A percentile compares a stretch with the other conserved stretches of the same genome.
Conservation (phyloP, 2,329 filamentous ascomycete species). For the Endocalyx cinctus region DNA sequence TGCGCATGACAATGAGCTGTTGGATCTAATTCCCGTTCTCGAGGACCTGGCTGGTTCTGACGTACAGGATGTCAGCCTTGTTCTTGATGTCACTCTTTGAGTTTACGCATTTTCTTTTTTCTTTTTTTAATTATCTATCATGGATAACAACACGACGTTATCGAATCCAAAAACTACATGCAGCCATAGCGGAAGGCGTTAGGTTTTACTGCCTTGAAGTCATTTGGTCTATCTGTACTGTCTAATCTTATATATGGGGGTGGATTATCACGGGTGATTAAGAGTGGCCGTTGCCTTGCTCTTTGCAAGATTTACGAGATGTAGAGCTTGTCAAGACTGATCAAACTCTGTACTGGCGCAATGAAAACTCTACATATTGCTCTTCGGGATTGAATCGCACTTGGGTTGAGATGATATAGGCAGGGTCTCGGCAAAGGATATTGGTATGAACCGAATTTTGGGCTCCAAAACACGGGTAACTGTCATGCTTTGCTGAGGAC, state of each 20-base stretch:
- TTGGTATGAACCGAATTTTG: too few relatives aligned
- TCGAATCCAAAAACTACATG: conserved; percentile 20
- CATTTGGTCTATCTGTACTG: conserved; percentile 47
- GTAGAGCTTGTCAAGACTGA: too few relatives aligned
- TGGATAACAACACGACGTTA: conserved; percentile 9
- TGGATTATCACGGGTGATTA: too few relatives aligned
- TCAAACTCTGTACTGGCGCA: too few relatives aligned
- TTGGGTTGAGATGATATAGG: too few relatives aligned
- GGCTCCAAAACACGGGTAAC: too few relatives aligned
- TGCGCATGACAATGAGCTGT: conserved; percentile 96
- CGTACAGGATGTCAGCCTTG: conserved; percentile 93
- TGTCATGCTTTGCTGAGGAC: too few relatives aligned
- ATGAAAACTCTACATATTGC: too few relatives aligned
- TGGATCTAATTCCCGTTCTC: conserved; percentile 95
- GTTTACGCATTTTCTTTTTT: conserved; percentile 24
- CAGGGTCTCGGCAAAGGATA: too few relatives aligned
- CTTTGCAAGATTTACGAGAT: too few relatives aligned
- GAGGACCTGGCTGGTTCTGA: conserved; percentile 88
- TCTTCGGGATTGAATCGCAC: too few relatives aligned
- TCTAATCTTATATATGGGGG: conserved; percentile 51
- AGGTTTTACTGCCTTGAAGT: conserved; percentile 38
- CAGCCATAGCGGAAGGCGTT: conserved; percentile 54
- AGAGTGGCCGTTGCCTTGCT: too few relatives aligned
- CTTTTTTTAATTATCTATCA: neutral
- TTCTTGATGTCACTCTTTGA: conserved; percentile 84